Evolutionary conservation across 1,139 yeast species (phyloP).

Genomic region (Lodderomyces jiufengensis): DNA sequence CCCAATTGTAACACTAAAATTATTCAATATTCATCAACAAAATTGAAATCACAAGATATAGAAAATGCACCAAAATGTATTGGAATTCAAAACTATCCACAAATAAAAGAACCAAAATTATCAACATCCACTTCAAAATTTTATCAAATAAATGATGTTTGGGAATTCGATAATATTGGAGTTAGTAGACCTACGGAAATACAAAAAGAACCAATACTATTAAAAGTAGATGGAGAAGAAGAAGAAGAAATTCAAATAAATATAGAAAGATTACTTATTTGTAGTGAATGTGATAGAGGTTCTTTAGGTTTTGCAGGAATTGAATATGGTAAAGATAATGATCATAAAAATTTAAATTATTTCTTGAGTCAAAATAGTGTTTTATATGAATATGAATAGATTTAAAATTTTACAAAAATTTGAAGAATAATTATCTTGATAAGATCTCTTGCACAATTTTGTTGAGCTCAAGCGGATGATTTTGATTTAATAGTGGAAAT

Average conservation of each 20-base stretch:
- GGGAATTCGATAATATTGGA: conserved; percentile 78
- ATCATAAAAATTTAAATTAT: conserved; percentile 39
- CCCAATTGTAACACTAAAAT: conserved; percentile 33
- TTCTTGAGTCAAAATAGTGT: conserved; percentile 45
- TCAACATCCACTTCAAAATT: conserved; percentile 20
- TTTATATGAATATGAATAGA: conserved; percentile 25
- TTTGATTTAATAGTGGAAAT: no score
- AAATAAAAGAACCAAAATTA: conserved; percentile 1
- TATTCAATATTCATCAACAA: conserved; percentile 22
- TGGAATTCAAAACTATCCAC: conserved; percentile 12
- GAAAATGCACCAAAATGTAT: conserved; percentile 33
- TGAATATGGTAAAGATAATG: conserved; percentile 17
- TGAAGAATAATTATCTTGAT: no score
- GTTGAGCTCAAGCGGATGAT: no score
- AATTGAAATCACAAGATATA: conserved; percentile 15
- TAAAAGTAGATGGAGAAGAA: neutral
- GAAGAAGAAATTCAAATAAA: conserved; percentile 23
- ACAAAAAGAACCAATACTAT: conserved; percentile 10
- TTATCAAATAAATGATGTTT: conserved; percentile 49
- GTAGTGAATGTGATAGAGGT: conserved; percentile 75
- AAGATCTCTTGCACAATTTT: no score
- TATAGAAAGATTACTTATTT: conserved; percentile 51
- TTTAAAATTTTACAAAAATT: no score
- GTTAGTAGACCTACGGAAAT: conserved; percentile 52
- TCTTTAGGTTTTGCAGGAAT: conserved; percentile 68